Evolutionary conservation across 2,329 filamentous ascomycete genomes (phyloP).

Genomic region (Alternaria solani): DNA sequence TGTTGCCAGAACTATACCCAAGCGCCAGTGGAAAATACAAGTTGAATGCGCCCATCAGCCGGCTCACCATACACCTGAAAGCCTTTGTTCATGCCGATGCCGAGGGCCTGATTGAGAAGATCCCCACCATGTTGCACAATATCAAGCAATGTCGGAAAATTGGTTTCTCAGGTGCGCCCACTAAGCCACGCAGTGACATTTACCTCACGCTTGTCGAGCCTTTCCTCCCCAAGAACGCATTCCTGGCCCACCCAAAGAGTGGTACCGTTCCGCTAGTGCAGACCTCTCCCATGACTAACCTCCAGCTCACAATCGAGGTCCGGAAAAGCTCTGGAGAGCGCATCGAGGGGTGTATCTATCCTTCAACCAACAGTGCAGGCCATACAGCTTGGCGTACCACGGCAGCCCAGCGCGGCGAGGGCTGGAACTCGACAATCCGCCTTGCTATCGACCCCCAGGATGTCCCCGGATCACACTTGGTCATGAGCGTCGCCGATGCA

Average conservation of each 20-base stretch:
- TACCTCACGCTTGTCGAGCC: slow-evolving; percentile 87
- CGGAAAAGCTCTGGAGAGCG: slow-evolving; percentile 79
- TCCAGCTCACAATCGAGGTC: slow-evolving; percentile 91
- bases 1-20: slow-evolving; percentile 71
- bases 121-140: slow-evolving; percentile 84
- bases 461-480: slow-evolving; percentile 82
- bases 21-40: slow-evolving; percentile 78
- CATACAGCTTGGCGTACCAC: slow-evolving; percentile 89
- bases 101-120: slow-evolving; percentile 81
- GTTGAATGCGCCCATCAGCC: slow-evolving; percentile 75
- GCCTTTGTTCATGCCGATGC: slow-evolving; percentile 81
- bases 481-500: slow-evolving; percentile 87
- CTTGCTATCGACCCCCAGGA: slow-evolving; percentile 80
- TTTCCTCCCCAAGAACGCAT: slow-evolving; percentile 72
- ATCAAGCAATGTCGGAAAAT: slow-evolving; percentile 85
- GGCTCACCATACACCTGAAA: slow-evolving; percentile 80
- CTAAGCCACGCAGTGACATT: slow-evolving; percentile 88
- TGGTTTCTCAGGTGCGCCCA: slow-evolving; percentile 91
- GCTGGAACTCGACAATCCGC: slow-evolving; percentile 88
- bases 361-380: slow-evolving; percentile 80
- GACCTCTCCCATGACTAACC: slow-evolving; percentile 71
- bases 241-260: slow-evolving; percentile 74
- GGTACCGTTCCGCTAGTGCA: slow-evolving; percentile 79
- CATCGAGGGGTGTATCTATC: slow-evolving; percentile 86
- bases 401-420: slow-evolving; percentile 77